phyloP scores from a whole-genome alignment of 805 yeast species.

The Metschnikowia dekortorum region DNA sequence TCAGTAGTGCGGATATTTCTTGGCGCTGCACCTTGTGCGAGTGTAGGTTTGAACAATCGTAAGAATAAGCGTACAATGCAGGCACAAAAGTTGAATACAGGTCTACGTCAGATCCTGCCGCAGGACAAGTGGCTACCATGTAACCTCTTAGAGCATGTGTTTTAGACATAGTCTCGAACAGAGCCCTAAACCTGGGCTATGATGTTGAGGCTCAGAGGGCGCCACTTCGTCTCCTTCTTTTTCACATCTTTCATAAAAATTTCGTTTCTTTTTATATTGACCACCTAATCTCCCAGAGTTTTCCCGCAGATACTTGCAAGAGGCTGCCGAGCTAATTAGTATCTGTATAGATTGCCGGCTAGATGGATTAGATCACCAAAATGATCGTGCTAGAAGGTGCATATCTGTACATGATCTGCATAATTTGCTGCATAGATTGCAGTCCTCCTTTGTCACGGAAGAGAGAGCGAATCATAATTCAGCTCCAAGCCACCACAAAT shows the following conservation, averaged over 20 bases:
- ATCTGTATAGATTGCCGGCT: not conserved
- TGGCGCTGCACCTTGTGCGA: not conserved
- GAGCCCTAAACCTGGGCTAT: too few species aligned
- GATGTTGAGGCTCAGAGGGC: too few species aligned
- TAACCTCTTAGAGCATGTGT: not conserved
- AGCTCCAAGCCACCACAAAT: not conserved
- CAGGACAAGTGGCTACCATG: not conserved
- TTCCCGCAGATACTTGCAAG: too few species aligned
- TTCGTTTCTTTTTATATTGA: too few species aligned
- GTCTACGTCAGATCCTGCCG: not conserved
- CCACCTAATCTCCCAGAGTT: too few species aligned
- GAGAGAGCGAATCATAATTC: not conserved
- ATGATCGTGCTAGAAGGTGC: not conserved
- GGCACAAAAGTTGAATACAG: not conserved
- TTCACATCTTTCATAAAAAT: too few species aligned
- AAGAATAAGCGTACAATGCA: not conserved
- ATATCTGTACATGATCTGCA: not conserved
- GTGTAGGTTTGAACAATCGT: not conserved
- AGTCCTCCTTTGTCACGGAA: not conserved
- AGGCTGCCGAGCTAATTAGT: not conserved
- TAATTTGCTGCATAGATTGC: not conserved
- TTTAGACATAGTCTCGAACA: too few species aligned
- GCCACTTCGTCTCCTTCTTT: too few species aligned
- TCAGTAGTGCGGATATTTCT: not conserved
- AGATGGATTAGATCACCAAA: not conserved